These are phyloP conservation scores for Royoungia palumana DNA, from an alignment of 768 basidiomycete genomes.

Conservation along the genomic window DNA sequence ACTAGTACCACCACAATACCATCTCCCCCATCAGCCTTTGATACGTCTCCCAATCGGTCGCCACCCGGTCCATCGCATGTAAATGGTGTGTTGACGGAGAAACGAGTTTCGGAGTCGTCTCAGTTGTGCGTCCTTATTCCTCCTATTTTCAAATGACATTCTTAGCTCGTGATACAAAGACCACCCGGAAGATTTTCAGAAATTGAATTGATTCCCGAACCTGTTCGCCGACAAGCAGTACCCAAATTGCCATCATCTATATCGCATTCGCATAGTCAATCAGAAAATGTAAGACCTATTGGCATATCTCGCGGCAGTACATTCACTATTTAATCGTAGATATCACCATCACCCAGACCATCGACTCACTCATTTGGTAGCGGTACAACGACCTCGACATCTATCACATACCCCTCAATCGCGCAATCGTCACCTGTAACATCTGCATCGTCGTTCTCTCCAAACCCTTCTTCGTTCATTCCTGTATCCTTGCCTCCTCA, in stretches of 20 bases:
- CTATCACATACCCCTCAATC: conserved; percentile 55
- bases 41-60: conserved; percentile 15
- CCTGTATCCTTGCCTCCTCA: conserved; percentile 68
- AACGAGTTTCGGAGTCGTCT: conserved; percentile 16
- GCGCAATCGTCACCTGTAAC: conserved; percentile 37
- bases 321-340: conserved; percentile 24
- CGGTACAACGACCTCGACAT: conserved; percentile 32
- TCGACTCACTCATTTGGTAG: conserved; percentile 38
- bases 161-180: conserved; percentile 14
- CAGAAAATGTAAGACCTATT: conserved; percentile 44
- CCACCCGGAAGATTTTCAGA: conserved; percentile 12
- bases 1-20: conserved; percentile 24
- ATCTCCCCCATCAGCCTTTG: conserved; percentile 14
- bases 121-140: conserved; percentile 17
- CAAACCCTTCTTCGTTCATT: conserved; percentile 38
- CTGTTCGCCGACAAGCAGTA: conserved; percentile 40
- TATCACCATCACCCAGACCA: conserved; percentile 34
- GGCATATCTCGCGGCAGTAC: conserved; percentile 6
- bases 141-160: conserved; percentile 7
- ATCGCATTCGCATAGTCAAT: conserved; percentile 45
- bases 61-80: conserved; percentile 2
- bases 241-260: conserved; percentile 43
- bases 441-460: conserved; percentile 38
- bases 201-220: conserved; percentile 12
- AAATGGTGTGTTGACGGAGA: conserved; percentile 20